A percentile compares a stretch with the other conserved stretches of the same genome.
Evolutionary conservation across 139 green algal species (phyloP).

Genomic region (Spirogloea muscicola): DNA sequence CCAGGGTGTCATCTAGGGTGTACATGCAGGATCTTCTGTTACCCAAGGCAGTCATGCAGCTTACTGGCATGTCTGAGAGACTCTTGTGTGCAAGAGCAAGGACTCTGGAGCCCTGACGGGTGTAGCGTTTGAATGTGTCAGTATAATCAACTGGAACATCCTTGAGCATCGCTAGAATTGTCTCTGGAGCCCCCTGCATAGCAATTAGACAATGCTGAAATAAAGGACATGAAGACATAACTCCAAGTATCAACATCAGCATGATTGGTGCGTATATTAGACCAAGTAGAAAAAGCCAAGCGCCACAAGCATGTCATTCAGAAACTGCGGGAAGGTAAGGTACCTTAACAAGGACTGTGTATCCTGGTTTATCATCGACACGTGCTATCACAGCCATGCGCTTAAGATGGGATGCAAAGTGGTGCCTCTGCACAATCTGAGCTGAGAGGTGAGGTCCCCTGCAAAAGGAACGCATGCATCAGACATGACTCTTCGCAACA

Average conservation of each 20-base stretch:
- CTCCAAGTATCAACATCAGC: not conserved
- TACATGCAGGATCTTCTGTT: not conserved
- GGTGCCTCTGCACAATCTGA: conserved; percentile 67
- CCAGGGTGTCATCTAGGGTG: no score
- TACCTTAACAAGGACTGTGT: conserved; percentile 42
- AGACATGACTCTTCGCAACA: no score
- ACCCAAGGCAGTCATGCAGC: not conserved
- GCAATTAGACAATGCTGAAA: not conserved
- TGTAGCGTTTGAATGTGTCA: conserved; percentile 74
- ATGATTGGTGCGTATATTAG: no score
- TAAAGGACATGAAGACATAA: not conserved
- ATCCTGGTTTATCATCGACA: conserved; percentile 41
- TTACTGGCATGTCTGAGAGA: conserved; percentile 52
- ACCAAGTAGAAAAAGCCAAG: no score
- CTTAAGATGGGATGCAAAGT: conserved; percentile 87
- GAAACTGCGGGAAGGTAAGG: not conserved
- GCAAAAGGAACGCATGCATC: no score
- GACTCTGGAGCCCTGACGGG: conserved; percentile 80
- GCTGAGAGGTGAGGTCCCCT: conserved; percentile 11
- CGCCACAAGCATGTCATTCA: no score
- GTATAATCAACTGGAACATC: conserved; percentile 71
- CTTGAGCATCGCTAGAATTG: conserved; percentile 39
- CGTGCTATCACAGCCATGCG: conserved; percentile 79
- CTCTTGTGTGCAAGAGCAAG: conserved; percentile 78
- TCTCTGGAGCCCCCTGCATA: conserved; percentile 76